Evolutionary conservation across 805 yeast species (phyloP).

Genomic region (Deakozyma indianensis): DNA sequence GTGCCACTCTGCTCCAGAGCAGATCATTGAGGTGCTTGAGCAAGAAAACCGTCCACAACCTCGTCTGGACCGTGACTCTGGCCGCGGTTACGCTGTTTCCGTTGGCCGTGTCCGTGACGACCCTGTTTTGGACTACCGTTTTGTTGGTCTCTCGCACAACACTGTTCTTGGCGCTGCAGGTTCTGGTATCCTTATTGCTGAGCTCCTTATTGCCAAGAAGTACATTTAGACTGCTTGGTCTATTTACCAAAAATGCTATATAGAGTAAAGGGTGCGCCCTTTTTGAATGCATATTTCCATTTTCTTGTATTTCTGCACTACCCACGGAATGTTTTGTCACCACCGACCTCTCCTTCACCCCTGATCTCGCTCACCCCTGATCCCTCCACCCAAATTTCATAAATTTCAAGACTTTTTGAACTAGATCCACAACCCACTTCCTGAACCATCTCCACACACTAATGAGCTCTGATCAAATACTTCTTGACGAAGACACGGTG

Average conservation of each 20-base stretch:
- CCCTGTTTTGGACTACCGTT: constrained; percentile 84
- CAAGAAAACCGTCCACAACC: constrained; percentile 95
- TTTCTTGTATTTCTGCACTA: too few relatives aligned
- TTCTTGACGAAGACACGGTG: neutral
- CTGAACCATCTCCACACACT: too few relatives aligned
- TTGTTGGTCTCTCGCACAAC: constrained; percentile 96
- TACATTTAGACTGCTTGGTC: constrained; percentile 44
- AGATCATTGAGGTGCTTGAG: constrained; percentile 83
- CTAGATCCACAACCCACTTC: too few relatives aligned
- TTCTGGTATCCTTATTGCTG: constrained; percentile 92
- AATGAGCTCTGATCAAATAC: too few relatives aligned
- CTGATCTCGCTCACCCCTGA: too few relatives aligned
- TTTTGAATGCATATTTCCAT: too few relatives aligned
- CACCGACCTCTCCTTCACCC: too few relatives aligned
- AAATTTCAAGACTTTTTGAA: too few relatives aligned
- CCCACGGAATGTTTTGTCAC: too few relatives aligned
- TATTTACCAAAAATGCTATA: too few relatives aligned
- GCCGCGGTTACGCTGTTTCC: constrained; percentile 82
- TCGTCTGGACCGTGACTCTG: constrained; percentile 90
- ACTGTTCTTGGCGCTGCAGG: constrained; percentile 99
- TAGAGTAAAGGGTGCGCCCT: too few relatives aligned
- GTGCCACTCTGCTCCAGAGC: constrained; percentile 87
- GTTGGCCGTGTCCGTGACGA: constrained; percentile 93
- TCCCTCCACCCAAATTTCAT: too few relatives aligned
- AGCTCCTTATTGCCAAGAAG: constrained; percentile 64